Evolutionary conservation across 306 rosid species (phyloP).

Genomic region (Acacia acuminata): DNA sequence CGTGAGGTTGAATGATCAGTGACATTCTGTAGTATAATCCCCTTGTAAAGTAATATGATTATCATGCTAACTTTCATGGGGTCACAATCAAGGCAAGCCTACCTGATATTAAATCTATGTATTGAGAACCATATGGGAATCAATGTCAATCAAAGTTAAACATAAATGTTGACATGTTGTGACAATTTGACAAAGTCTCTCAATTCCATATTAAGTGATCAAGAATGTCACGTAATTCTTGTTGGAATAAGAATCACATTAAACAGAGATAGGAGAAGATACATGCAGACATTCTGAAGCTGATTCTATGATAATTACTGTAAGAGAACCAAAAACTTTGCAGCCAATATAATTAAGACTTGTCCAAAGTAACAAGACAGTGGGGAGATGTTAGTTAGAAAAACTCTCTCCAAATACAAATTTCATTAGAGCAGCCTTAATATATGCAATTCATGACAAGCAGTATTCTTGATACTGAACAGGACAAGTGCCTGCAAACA

Average conservation of each 20-base stretch:
- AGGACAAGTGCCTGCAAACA: slow-evolving; percentile 11
- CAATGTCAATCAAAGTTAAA: neutral
- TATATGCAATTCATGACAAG: neutral
- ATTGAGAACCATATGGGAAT: neutral
- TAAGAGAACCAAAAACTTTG: neutral
- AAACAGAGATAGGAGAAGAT: slow-evolving; percentile 1
- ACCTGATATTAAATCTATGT: neutral
- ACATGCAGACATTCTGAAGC: neutral
- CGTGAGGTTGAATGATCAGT: slow-evolving; percentile 19
- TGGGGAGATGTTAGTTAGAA: slow-evolving; percentile 10
- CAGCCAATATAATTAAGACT: slow-evolving; percentile 7
- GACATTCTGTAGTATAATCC: neutral
- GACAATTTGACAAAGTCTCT: neutral
- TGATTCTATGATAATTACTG: neutral
- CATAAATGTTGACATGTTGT: neutral
- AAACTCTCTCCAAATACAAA: slow-evolving; percentile 12
- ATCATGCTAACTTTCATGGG: neutral
- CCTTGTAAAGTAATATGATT: neutral
- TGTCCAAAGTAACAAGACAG: slow-evolving; percentile 16
- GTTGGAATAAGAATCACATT: slow-evolving; percentile 17
- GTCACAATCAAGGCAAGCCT: neutral
- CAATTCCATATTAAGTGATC: neutral
- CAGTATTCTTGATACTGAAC: slow-evolving; percentile 14
- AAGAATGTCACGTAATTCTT: slow-evolving; percentile 4
- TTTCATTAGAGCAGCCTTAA: slow-evolving; percentile 26